Evolutionary conservation across 176 grass and related monocot species (phyloP), one percentile per base, ranked within the genome.

Genomic region (Oryza glaberrima): DNA sequence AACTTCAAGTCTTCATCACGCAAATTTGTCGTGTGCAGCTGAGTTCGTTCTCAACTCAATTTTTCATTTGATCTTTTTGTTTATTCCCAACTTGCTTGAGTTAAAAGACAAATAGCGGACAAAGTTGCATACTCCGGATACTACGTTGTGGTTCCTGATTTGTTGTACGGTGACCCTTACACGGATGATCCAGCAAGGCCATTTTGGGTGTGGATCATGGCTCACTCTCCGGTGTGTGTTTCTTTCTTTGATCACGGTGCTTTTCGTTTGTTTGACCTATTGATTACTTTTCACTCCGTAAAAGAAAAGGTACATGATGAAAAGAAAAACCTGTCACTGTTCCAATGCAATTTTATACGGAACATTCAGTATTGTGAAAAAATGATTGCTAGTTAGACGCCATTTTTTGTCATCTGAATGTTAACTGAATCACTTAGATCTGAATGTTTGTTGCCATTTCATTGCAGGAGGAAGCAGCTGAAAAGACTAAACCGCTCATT

Each of bases 41-140:
- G 54, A 20, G 49, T 17, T 41, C 6, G 19, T 52, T 2, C 49
- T 52, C 15, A 17, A 52, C 52, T 56, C 15, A 19, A 0, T 20
- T 56, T 56, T 38, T 0, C 36, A 6, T 38, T 68, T 69, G 40
- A 8, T 41, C 3, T 43, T 12, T 70, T 63, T 19, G 5, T 58
- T 11, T 8, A 6, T 17, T 73, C 17, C 1, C 22, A 5, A 2
- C 9, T 19, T 61, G 0, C 36, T 12, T 35, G 34, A 66, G n/a
- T 11, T 58, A 45, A 76, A 76, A 95, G 93, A 83, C 88, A 90
- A 82, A 84, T 95, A 66, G 93, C 93, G 40, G 90, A 95, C 7
- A 83, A 90, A 64, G 72, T 89, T 81, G 88, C 93, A 20, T 23
- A 49, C 4, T 12, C 22, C 6, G 90, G 93, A 8, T 95, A 88